phyloP scores from a whole-genome alignment of 1,284 basidiomycete genomes.

The Apiotrichum domesticum region DNA sequence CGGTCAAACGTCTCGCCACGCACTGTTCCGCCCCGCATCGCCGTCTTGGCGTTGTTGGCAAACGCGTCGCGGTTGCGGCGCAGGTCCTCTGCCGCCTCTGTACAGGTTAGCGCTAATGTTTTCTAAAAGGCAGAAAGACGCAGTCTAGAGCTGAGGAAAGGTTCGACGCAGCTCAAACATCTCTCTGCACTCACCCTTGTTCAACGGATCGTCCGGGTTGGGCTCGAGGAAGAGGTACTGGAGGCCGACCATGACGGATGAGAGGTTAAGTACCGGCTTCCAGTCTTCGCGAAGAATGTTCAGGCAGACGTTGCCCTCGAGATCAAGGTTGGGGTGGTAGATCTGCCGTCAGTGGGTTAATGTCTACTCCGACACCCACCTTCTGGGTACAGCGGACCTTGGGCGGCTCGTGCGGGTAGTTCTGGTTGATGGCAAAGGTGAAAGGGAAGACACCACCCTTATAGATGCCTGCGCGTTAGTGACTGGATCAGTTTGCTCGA shows the following conservation, averaged over 20 bases:
- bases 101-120: constrained; percentile 7
- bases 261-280: constrained; percentile 95
- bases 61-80: constrained; percentile 76
- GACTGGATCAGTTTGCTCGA: background rate
- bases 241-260: constrained; percentile 93
- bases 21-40: constrained; percentile 72
- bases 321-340: constrained; percentile 97
- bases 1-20: constrained; percentile 71
- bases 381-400: constrained; percentile 97
- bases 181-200: constrained; percentile 68
- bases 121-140: too few species aligned
- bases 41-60: constrained; percentile 68
- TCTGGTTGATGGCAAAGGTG: constrained; percentile 90
- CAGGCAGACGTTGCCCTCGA: constrained; percentile 92
- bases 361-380: constrained; percentile 50
- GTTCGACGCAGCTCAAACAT: background rate
- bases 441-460: constrained; percentile 89
- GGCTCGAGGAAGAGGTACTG: constrained; percentile 98
- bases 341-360: constrained; percentile 55
- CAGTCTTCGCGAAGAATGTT: constrained; percentile 99
- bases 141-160: background rate
- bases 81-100: constrained; percentile 93
- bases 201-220: constrained; percentile 95
- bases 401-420: constrained; percentile 98
- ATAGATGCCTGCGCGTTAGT: constrained; percentile 77